Percentiles rank a stretch among this genome's conserved stretches.
Conservation (phyloP, 2,329 filamentous ascomycete genomes). For the Ceratocystiopsis sp. region DNA sequence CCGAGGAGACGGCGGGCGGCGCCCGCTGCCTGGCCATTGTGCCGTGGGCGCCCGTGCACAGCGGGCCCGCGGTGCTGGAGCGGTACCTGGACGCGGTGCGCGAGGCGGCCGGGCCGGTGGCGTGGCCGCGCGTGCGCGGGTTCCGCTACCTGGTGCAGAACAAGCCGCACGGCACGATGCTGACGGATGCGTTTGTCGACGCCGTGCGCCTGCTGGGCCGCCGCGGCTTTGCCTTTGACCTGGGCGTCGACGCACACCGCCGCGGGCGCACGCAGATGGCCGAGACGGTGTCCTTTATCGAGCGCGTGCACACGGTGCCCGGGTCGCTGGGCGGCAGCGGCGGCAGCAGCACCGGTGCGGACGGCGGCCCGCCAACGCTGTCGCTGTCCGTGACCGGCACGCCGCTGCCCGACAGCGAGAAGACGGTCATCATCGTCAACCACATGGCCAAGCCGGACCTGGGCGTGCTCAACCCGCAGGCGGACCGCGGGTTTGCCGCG, state of each 20-base stretch:
- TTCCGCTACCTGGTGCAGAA: conserved; percentile 75
- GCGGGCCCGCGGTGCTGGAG: conserved; percentile 40
- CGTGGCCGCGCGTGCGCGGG: conserved; percentile 54
- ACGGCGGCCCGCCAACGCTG: too few species aligned
- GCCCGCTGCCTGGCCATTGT: conserved; percentile 52
- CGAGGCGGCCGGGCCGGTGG: conserved; percentile 41
- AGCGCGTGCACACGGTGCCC: conserved; percentile 32
- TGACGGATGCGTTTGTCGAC: conserved; percentile 46
- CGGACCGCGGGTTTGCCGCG: conserved; percentile 40
- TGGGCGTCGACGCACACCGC: conserved; percentile 68
- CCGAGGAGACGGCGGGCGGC: conserved; percentile 23
- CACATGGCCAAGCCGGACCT: conserved; percentile 84
- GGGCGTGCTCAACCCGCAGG: conserved; percentile 37
- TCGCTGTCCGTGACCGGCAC: background rate
- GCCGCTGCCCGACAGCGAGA: conserved; percentile 38
- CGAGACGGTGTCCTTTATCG: conserved; percentile 54
- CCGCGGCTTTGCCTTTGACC: conserved; percentile 55
- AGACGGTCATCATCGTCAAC: conserved; percentile 55
- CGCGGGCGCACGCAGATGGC: conserved; percentile 58
- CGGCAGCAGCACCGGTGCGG: too few species aligned
- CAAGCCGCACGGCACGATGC: conserved; percentile 48
- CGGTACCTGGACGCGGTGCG: conserved; percentile 47
- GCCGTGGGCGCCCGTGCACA: conserved; percentile 71
- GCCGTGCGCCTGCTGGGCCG: conserved; percentile 47
- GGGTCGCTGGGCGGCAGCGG: too few species aligned